Conservation (phyloP, 2,329 filamentous ascomycete species). For the Stachybotrys echinatus region DNA sequence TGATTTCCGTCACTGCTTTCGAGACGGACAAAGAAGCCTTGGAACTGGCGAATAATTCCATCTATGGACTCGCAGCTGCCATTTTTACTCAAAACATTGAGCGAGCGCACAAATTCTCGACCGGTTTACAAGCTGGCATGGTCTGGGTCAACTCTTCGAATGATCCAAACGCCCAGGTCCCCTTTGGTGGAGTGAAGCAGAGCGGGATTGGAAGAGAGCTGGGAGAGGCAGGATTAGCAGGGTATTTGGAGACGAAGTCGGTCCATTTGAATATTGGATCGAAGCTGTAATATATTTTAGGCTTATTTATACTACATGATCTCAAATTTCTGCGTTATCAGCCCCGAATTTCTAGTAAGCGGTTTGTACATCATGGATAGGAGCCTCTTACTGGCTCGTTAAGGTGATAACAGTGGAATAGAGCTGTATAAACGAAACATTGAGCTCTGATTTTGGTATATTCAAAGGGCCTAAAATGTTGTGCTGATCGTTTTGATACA, state of each 20-base stretch:
- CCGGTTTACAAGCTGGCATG: conserved; percentile 56
- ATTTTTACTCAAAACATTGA: conserved; percentile 57
- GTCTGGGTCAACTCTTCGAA: conserved; percentile 40
- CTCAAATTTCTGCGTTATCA: no score
- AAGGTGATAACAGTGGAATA: no score
- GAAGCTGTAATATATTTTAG: not conserved
- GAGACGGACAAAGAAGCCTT: conserved; percentile 36
- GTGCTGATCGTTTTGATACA: no score
- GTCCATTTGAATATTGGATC: conserved; percentile 1
- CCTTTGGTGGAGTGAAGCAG: conserved; percentile 5
- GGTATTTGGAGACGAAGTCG: conserved; percentile 2
- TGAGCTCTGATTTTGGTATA: no score
- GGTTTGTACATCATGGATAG: no score
- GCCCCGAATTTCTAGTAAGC: no score
- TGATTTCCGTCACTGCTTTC: conserved; percentile 36
- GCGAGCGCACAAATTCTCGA: conserved; percentile 40
- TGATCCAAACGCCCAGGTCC: not conserved
- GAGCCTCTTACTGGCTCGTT: no score
- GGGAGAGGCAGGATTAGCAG: conserved; percentile 1
- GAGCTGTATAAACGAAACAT: no score
- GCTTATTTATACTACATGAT: no score
- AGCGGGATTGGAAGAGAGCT: conserved; percentile 4
- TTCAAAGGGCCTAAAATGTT: no score
- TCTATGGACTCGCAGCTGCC: conserved; percentile 56
- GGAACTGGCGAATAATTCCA: conserved; percentile 42